Evolutionary conservation across 371 early-diverging fungal species (phyloP), one percentile per base, ranked within the genome.

Genomic region (Batkoa obscura): DNA sequence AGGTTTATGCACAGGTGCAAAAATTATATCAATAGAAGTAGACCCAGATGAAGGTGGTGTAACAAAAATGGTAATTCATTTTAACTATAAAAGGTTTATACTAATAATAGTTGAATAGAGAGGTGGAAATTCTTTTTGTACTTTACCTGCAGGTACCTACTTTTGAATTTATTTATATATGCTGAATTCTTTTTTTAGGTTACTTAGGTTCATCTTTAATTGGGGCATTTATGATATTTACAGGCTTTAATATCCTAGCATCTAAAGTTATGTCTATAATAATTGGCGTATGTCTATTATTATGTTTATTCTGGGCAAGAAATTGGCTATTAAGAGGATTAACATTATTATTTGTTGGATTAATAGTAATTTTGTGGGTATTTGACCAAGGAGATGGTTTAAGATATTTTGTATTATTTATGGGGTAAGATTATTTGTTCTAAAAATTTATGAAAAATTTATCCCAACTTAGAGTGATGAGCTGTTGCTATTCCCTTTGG

Each of bases 31-130:
- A n/a, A 88, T 95, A 49, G 81, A 83, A 33, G 76, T 95, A 57
- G 86, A 93, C 64, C 90, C 93, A 6, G 81, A 92, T 62, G 83
- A 90, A 66, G 94, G 90, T n/a, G 94, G 95, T 15, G 69, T 84
- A 36, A 92, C 93, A 12, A 68, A 70, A 37, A 86, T 88, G 84
- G 71, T 77, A 63, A 71, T 66, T 43, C 72, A 70, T 62, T 32
- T 64, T 61, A 3, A 49, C 66, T 1, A 33, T 39, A 34, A 46
- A 37, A 43, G 36, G 53, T 5, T 46, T n/a, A n/a, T n/a, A 13
- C 31, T 45, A 56, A 3, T 42, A 30, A 47, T 33, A 37, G 39
- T 30, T 35, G n/a, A 47, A 61, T 33, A 78, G 80, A 59, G 74
- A 55, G 82, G 87, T 47, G 84, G 87, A 55, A 74, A 74, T 51